Base-by-base conservation (phyloP, 2,329 filamentous ascomycete species). In the Coniella vitis region DNA sequence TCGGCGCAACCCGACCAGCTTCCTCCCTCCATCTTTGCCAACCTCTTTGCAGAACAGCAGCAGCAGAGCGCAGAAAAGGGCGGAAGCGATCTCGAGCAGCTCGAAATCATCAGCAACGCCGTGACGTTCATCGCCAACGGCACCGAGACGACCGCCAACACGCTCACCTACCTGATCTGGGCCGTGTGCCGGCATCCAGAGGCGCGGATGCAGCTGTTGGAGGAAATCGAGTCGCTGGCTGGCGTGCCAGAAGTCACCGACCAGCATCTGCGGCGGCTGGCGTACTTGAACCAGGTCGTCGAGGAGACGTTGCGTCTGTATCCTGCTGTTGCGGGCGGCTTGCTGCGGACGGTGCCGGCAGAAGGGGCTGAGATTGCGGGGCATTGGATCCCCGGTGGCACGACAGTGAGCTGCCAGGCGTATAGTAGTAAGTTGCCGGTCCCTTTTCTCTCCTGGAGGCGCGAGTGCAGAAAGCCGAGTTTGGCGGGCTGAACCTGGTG, bases 141-240 rank as follows among this genome's bases (percentile, higher is more conserved):
- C 3, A 73, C 65, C 39, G 75, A 78, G 49, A 78, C 75, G 0
- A 77, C 75, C 0, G 69, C 74, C 3, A 65, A 67, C 10, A 72
- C 72, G 0, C 53, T 78, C 34, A 78, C 74, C 0, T 78, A 75
- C 49, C 58, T 74, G 0, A 53, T 69, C 7, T 76, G 68, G 67
- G 55, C 61, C 5, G 56, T 71, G 9, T 66, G 62, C 43, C 54
- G 57, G 9, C 51, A 60, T 7, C 61, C 63, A 0, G 45, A 55
- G 0, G 52, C 70, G n/a, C 61, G 62, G 37, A 54, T 57, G 1
- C 52, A 50, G 4, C 58, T 75, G 0, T 54, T 67, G 2, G 49
- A 58, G 1, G 69, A 70, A 54, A 54, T 75, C 0, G 56, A 55
- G 21, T 52, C 53, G 0, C 56, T 73, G 8, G 63, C 64, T 7